These are phyloP conservation scores for Gossypium bickii DNA, from an alignment of 345 rosid genomes.

Conservation along the genomic window DNA sequence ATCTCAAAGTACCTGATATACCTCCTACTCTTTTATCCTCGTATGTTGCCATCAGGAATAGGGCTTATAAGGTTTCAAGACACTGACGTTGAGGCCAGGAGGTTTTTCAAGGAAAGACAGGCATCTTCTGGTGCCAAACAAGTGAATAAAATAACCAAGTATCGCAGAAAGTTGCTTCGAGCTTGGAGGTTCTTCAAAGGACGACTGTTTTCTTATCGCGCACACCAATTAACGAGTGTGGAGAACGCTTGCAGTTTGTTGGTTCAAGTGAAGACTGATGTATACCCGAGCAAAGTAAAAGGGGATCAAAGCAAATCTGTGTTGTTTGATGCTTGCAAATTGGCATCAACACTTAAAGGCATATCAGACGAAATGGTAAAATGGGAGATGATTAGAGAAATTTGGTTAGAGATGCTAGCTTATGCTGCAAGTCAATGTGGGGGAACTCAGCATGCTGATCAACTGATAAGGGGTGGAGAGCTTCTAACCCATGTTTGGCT, in stretches of 20 bases:
- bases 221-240: neutral
- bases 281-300: constrained; percentile 15
- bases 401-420: neutral
- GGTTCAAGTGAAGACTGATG: constrained; percentile 13
- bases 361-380: neutral
- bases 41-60: neutral
- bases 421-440: neutral
- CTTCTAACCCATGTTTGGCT: constrained; percentile 49
- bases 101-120: neutral
- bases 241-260: neutral
- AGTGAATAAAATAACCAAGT: neutral
- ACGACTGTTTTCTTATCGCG: rapidly evolving
- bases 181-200: neutral
- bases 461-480: constrained; percentile 52
- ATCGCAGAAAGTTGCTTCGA: neutral
- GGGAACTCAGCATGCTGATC: constrained; percentile 30
- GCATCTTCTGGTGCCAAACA: neutral
- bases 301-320: constrained; percentile 33
- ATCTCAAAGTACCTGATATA: constrained; percentile 2
- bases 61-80: neutral
- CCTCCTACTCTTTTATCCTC: neutral
- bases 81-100: neutral
- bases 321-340: constrained; percentile 25
- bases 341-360: constrained; percentile 4
- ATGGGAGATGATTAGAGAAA: neutral